Evolutionary conservation across 1,139 yeast genomes (phyloP).

Genomic region (Suhomyces anneliseae): DNA sequence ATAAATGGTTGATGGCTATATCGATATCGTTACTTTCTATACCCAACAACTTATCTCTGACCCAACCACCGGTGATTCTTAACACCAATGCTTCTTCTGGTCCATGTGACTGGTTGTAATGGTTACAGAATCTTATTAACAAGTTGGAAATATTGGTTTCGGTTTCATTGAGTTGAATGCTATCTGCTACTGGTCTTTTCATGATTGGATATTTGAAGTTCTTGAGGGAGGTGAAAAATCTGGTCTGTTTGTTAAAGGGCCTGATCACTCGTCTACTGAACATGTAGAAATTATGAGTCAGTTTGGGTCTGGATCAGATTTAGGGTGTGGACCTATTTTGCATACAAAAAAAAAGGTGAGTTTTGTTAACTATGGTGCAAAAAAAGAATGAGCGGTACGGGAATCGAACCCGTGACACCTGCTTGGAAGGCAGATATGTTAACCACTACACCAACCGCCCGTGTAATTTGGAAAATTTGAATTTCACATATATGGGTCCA

Average conservation of each 20-base stretch:
- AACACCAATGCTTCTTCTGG: slow-evolving; percentile 38
- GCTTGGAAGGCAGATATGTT: slow-evolving; percentile 74
- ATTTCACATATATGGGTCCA: too few species aligned
- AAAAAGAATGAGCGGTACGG: slow-evolving; percentile 64
- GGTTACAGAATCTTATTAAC: slow-evolving; percentile 43
- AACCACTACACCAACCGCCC: slow-evolving; percentile 58
- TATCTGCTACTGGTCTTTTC: slow-evolving; percentile 7
- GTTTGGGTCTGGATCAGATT: neutral
- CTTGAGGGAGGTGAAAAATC: neutral
- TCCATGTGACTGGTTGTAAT: slow-evolving; percentile 27
- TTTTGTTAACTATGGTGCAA: neutral
- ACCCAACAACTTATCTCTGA: slow-evolving; percentile 86
- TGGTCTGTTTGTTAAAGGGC: neutral
- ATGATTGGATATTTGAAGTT: slow-evolving; percentile 1
- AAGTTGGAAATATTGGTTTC: slow-evolving; percentile 50
- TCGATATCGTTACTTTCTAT: slow-evolving; percentile 83
- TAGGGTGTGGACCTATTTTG: too few species aligned
- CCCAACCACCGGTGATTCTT: slow-evolving; percentile 99
- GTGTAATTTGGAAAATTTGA: neutral
- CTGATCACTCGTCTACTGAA: neutral
- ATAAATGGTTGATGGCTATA: slow-evolving; percentile 77
- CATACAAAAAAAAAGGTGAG: neutral
- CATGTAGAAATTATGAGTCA: neutral
- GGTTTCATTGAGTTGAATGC: slow-evolving; percentile 41
- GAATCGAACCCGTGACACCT: slow-evolving; percentile 82